A percentile compares a stretch with the other conserved stretches of the same genome.
phyloP scores from a whole-genome alignment of 495 filamentous ascomycete genomes.

The Halenospora varia region DNA sequence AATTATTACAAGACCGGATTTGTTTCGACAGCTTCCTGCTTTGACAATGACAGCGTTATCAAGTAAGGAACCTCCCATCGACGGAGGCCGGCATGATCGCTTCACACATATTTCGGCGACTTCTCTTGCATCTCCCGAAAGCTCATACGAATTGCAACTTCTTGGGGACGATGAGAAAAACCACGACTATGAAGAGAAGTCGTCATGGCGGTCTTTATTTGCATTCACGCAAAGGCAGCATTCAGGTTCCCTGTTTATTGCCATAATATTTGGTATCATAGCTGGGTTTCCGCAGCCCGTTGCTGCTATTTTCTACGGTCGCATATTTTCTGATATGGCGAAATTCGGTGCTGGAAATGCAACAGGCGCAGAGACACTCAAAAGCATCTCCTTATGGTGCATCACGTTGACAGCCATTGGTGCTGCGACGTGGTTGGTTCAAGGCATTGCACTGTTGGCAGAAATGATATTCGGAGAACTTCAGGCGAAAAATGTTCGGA shows the following conservation, averaged over 20 bases:
- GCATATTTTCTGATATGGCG: conserved; percentile 69
- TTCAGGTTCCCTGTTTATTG: conserved; percentile 36
- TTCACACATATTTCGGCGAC: background rate
- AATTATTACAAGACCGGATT: background rate
- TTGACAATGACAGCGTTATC: background rate
- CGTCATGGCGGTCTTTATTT: conserved; percentile 49
- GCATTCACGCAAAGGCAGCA: conserved; percentile 66
- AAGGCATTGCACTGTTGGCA: conserved; percentile 55
- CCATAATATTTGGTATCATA: conserved; percentile 9
- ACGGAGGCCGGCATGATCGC: background rate
- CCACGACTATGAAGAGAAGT: background rate
- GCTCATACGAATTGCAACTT: conserved; percentile 1
- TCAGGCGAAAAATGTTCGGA: conserved; percentile 63
- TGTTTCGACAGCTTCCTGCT: background rate
- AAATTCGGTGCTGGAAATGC: conserved; percentile 57
- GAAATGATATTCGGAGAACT: conserved; percentile 80
- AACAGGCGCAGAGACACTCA: conserved; percentile 42
- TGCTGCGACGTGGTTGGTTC: conserved; percentile 57
- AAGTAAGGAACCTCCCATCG: background rate
- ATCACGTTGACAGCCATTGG: conserved; percentile 58
- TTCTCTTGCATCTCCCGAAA: background rate
- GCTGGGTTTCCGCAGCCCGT: conserved; percentile 55
- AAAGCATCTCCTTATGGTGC: conserved; percentile 53
- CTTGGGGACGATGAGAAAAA: background rate
- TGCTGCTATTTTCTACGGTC: conserved; percentile 68